Base-by-base conservation (phyloP, 352 stramenopile species). In the Pythium guiyangense region DNA sequence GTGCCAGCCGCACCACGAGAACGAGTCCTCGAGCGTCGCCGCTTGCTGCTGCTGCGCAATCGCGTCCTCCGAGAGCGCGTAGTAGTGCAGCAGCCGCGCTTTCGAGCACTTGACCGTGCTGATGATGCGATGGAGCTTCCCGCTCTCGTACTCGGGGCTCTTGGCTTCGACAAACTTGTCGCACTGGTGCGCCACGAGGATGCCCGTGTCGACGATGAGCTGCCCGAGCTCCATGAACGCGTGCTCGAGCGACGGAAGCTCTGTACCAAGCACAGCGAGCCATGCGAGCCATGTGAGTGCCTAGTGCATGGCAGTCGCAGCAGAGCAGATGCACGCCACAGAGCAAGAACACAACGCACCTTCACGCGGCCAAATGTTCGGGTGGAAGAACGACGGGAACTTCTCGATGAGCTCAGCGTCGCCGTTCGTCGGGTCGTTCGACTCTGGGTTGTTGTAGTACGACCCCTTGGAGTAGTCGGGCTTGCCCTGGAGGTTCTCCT, bases 1-100 rank as follows among this genome's bases (percentile, higher is more conserved):
- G 74, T 99, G 96, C 96, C 95, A 98, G 54, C 96, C 96, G 71
- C 96, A 99, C 96, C 96, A 99, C 22, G 90, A 96, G 66, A 97
- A 98, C 25, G 87, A 78, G 31, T 79, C 73, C 49, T 88, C 83
- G 10, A 83, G 68, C 27, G 73, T 77, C 49, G 48, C 57, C 0
- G 78, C 73, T 20, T 70, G 42, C 35, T 71, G 57, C 49, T 86
- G 79, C 40, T 60, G 52, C 20, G 69, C 67, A 61, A 91, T 86
- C 52, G 82, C 74, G 22, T 78, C 62, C 50, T 86, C 71, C 8
- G 77, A 70, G 5, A 98, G 59, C 20, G 92, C 75, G 73, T 97
- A 99, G 69, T 99, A 99, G 71, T 99, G 96, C 46, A 99, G 70
- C 29, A 99, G 70, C 17, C 72, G 83, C 20, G 89, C 96, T 65